Conservation (phyloP, 495 filamentous ascomycete species). For the Entonaema liquescens region DNA sequence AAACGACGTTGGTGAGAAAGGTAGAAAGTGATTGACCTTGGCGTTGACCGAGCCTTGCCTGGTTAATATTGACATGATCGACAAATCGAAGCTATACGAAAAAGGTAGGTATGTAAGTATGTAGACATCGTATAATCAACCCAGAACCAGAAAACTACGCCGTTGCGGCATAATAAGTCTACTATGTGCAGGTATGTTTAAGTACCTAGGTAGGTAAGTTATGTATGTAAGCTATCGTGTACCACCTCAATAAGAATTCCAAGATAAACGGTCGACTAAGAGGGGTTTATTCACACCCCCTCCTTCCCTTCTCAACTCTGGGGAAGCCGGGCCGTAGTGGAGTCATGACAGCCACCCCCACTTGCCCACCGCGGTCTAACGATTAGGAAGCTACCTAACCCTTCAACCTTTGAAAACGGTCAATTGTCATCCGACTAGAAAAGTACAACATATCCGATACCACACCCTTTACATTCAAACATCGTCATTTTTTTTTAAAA, state of each 20-base stretch:
- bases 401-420: background rate
- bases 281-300: background rate
- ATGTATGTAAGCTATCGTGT: too few relatives aligned
- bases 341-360: constrained; percentile 17
- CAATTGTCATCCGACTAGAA: background rate
- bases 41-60: background rate
- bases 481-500: background rate
- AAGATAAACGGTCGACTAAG: background rate
- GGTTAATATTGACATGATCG: background rate
- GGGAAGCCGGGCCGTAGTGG: constrained; percentile 36
- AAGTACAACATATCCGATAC: background rate
- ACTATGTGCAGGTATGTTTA: too few relatives aligned
- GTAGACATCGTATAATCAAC: background rate
- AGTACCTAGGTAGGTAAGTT: too few relatives aligned
- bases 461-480: background rate
- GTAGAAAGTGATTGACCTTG: background rate
- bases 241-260: background rate
- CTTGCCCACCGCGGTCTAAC: constrained; percentile 14
- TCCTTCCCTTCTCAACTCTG: constrained; percentile 6
- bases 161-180: background rate
- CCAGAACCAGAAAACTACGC: too few relatives aligned
- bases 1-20: background rate
- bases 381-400: background rate
- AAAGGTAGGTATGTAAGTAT: background rate
- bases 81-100: background rate